Percentiles rank a stretch among this genome's conserved stretches.
Conservation (phyloP, 306 rosid species). For the Trifolium fragiferum region DNA sequence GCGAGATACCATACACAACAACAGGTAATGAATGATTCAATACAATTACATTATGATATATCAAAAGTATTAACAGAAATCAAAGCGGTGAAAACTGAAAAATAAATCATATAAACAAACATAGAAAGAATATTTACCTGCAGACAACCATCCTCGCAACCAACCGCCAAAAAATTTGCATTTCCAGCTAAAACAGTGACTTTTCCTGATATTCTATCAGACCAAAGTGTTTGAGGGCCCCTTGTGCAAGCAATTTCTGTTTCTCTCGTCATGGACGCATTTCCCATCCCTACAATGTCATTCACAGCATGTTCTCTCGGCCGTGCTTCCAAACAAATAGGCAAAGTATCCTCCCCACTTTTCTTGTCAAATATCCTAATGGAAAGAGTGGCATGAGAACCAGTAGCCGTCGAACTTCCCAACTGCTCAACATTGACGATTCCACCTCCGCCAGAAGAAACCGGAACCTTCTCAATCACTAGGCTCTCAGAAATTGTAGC, state of each 20-base stretch:
- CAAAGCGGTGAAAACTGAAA: not conserved
- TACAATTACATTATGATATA: not conserved
- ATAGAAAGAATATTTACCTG: conserved; percentile 59
- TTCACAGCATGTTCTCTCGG: conserved; percentile 81
- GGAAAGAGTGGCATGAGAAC: conserved; percentile 65
- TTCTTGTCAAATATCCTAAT: conserved; percentile 86
- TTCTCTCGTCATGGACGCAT: conserved; percentile 73
- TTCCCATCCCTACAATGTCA: conserved; percentile 83
- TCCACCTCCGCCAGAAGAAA: conserved; percentile 57
- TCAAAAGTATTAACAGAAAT: not conserved
- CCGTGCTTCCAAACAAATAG: conserved; percentile 86
- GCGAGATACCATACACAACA: not conserved
- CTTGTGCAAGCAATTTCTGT: conserved; percentile 82
- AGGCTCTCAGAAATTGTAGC: conserved; percentile 84
- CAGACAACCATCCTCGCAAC: conserved; percentile 96
- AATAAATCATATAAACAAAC: conserved; percentile 10
- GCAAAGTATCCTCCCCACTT: conserved; percentile 69
- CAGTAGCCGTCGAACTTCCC: conserved; percentile 61
- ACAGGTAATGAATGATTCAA: conserved; percentile 10
- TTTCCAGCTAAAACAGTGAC: conserved; percentile 98
- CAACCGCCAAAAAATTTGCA: conserved; percentile 94
- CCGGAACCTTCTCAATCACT: conserved; percentile 85
- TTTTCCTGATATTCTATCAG: conserved; percentile 90
- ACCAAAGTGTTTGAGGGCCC: conserved; percentile 83
- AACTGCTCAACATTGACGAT: conserved; percentile 70